These are phyloP conservation scores for Beauveria caledonica DNA, from an alignment of 2,329 filamentous ascomycete species.

Conservation along the genomic window DNA sequence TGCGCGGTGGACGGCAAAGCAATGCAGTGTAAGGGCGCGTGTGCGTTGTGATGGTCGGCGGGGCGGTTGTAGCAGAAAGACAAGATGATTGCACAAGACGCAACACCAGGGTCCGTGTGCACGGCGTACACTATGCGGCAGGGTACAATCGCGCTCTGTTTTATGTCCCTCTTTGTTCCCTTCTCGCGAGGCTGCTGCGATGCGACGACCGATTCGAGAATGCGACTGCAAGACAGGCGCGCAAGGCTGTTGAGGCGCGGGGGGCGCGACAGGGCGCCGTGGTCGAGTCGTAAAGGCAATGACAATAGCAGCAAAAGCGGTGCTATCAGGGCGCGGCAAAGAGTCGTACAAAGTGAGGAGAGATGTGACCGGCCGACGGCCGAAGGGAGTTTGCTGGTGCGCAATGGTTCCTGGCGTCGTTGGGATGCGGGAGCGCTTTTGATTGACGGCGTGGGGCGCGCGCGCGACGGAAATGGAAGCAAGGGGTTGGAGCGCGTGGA, in stretches of 20 bases:
- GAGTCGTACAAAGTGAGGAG: neutral
- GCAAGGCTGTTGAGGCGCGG: neutral
- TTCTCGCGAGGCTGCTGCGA: neutral
- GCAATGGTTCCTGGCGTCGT: slow-evolving; percentile 1
- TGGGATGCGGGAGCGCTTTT: slow-evolving; percentile 3
- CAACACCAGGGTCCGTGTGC: neutral
- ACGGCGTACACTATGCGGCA: neutral
- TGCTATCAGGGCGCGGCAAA: neutral
- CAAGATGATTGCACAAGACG: slow-evolving; percentile 1
- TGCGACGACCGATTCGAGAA: neutral
- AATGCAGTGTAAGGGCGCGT: slow-evolving; percentile 5
- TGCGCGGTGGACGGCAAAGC: neutral
- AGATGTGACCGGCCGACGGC: neutral
- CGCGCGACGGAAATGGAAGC: neutral
- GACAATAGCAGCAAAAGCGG: neutral
- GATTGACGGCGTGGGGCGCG: slow-evolving; percentile 8
- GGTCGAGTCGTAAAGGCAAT: neutral
- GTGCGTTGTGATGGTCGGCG: neutral
- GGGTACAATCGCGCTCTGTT: neutral
- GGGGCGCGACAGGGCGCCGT: neutral
- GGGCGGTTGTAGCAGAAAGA: slow-evolving; percentile 1
- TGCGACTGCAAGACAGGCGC: neutral
- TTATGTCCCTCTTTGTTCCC: no score
- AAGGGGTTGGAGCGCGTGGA: neutral
- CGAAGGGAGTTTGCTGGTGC: neutral